Base-by-base conservation (phyloP, 2,329 filamentous ascomycete genomes). In the Trichoderma asperellum region DNA sequence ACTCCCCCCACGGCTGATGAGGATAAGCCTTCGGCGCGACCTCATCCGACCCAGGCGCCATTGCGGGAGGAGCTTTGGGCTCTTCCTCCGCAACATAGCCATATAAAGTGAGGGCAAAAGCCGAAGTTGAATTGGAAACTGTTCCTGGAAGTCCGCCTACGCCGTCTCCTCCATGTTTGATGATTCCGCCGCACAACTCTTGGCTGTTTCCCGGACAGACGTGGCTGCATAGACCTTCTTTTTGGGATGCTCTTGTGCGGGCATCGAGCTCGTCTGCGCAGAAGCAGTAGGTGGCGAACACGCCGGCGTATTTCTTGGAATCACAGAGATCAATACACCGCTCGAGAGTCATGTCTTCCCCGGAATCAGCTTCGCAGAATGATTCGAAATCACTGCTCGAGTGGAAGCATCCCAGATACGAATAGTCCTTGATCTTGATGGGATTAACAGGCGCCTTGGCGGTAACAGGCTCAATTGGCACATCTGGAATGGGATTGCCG, bases 91-190 rank as follows among this genome's bases (percentile, higher is more conserved):
- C 70, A 14, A 82, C 71, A 67, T 78, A 75, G 56, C 77, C 82
- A 75, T 85, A 86, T 14, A 85, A 74, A 2, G 80, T 84, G 21
- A 85, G 76, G 7, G 84, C 77, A 49, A 77, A 73, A 52, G 73
- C 75, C 68, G 72, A 71, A 0, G 56, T 10, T 24, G 5, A 43
- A 29, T n/a, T 68, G 2, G 40, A n/a, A 5, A n/a, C 8, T 43
- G 6, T 53, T 16, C 27, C 21, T n/a, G 35, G 29, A 6, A 56
- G 55, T 2, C 10, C 8, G 4, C 29, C 40, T 4, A 52, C 40
- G 4, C 34, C 55, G 4, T 37, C 24, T 16, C 52, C 64, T 11
- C 29, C 34, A n/a, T 53, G 55, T 32, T 70, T 65, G 16, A 75
- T 68, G 27, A 76, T 72, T 16, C 83, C 83, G 55, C 84, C 84